A percentile compares a stretch with the other conserved stretches of the same genome.
These are phyloP conservation scores for Globisporangium rhizosaccharum DNA, from an alignment of 352 stramenopile genomes.

Conservation along the genomic window DNA sequence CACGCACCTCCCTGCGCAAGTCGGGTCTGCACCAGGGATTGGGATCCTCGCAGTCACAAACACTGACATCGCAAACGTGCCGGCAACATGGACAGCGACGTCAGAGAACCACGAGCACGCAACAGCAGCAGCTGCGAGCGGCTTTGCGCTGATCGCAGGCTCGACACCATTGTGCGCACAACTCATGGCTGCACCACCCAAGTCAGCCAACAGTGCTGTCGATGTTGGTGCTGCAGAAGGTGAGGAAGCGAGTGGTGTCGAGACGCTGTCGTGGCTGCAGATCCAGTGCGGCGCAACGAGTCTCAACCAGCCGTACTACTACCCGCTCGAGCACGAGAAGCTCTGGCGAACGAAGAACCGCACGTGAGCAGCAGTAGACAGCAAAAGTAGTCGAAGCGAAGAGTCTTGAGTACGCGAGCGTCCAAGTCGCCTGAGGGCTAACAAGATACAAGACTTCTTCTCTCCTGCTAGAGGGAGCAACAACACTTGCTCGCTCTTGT, in stretches of 20 bases:
- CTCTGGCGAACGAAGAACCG: conserved; percentile 1
- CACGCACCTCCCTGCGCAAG: background rate
- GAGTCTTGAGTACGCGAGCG: too few species aligned
- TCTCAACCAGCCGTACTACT: background rate
- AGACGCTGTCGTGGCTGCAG: conserved; percentile 1
- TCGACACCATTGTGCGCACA: background rate
- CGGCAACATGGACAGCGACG: background rate
- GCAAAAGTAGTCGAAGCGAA: background rate
- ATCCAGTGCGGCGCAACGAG: background rate
- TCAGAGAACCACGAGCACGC: background rate
- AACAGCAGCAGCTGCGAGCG: background rate
- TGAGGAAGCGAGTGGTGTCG: background rate
- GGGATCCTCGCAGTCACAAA: background rate
- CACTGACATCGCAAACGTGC: background rate
- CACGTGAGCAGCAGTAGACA: background rate
- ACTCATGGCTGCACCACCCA: background rate
- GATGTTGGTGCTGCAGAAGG: background rate
- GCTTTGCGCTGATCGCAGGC: background rate
- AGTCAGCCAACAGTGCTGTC: background rate
- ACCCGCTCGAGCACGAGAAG: conserved; percentile 2
- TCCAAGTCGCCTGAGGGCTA: background rate
- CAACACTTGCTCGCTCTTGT: background rate
- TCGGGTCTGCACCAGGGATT: background rate
- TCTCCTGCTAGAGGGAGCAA: too few species aligned
- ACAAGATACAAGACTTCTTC: too few species aligned